These are phyloP conservation scores for Pseudognaphalium luteoalbum DNA, from an alignment of 129 eudicot genomes.

Conservation along the genomic window DNA sequence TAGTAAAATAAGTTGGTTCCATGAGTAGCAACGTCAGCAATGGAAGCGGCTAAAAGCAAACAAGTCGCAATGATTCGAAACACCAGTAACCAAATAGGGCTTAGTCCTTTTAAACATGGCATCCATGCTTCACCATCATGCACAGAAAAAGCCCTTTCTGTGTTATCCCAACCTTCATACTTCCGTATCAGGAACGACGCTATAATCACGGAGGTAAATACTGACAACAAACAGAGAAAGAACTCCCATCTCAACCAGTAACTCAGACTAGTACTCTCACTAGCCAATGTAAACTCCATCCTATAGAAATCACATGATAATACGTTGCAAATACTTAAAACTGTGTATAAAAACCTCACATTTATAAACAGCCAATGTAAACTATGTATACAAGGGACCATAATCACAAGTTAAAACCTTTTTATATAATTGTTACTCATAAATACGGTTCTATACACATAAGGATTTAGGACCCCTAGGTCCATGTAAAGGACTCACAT, in stretches of 20 bases:
- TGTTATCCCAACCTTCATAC: conserved; percentile 47
- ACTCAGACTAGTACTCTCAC: conserved; percentile 43
- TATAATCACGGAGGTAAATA: conserved; percentile 43
- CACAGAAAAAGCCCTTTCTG: conserved; percentile 41
- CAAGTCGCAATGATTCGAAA: conserved; percentile 64
- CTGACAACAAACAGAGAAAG: conserved; percentile 61
- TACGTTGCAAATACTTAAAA: conserved; percentile 8
- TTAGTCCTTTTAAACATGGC: conserved; percentile 70
- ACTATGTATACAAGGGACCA: conserved; percentile 2
- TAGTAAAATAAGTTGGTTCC: conserved; percentile 19
- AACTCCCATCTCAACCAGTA: conserved; percentile 95
- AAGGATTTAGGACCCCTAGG: not conserved
- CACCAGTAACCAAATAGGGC: conserved; percentile 58
- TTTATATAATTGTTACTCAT: not conserved
- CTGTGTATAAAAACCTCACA: not conserved
- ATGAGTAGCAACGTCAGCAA: conserved; percentile 12
- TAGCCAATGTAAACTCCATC: conserved; percentile 2
- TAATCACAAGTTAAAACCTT: not conserved
- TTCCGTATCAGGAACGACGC: conserved; percentile 55
- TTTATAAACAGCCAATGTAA: conserved; percentile 1
- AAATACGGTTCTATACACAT: not conserved
- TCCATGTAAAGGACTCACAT: not conserved
- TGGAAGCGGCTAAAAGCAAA: conserved; percentile 17
- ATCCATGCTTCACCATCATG: conserved; percentile 73
- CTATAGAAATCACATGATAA: not conserved